phyloP scores from a whole-genome alignment of 768 basidiomycete genomes.

The Rhodotorula kratochvilovae region DNA sequence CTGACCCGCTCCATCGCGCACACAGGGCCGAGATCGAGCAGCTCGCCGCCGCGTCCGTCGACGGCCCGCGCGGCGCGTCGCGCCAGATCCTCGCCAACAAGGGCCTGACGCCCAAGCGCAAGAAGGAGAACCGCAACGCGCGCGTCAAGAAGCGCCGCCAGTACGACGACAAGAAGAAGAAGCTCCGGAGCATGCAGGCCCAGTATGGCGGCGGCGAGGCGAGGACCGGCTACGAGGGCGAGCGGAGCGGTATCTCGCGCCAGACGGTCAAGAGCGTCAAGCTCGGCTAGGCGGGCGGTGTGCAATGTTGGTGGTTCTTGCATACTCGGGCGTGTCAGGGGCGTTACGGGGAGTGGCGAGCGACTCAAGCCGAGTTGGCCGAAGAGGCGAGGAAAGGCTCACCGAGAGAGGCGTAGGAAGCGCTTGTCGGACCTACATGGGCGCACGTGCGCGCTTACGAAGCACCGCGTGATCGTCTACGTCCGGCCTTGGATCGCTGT shows the following conservation, averaged over 20 bases:
- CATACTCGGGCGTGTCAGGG: no score
- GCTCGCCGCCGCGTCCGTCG: constrained; percentile 41
- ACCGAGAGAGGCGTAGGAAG: no score
- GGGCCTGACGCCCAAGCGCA: constrained; percentile 82
- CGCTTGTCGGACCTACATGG: no score
- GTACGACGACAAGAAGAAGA: constrained; percentile 93
- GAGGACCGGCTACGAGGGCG: constrained; percentile 73
- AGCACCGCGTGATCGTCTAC: no score
- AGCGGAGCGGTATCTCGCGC: constrained; percentile 63
- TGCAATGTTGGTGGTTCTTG: no score
- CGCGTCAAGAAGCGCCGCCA: constrained; percentile 91
- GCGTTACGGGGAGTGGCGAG: no score
- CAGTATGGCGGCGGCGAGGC: constrained; percentile 83
- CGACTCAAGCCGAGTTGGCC: no score
- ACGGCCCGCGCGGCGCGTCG: constrained; percentile 81
- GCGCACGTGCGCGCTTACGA: no score
- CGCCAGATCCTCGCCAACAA: constrained; percentile 88
- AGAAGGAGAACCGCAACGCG: constrained; percentile 89
- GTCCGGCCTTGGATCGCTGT: no score
- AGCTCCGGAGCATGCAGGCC: constrained; percentile 78
- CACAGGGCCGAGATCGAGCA: constrained; percentile 24
- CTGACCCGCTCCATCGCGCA: neutral
- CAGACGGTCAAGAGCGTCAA: constrained; percentile 24
- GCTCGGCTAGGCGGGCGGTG: constrained; percentile 4
- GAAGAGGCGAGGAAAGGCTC: no score